These are phyloP conservation scores for Ustilago lituana DNA, from an alignment of 1,284 basidiomycete genomes.

Conservation along the genomic window DNA sequence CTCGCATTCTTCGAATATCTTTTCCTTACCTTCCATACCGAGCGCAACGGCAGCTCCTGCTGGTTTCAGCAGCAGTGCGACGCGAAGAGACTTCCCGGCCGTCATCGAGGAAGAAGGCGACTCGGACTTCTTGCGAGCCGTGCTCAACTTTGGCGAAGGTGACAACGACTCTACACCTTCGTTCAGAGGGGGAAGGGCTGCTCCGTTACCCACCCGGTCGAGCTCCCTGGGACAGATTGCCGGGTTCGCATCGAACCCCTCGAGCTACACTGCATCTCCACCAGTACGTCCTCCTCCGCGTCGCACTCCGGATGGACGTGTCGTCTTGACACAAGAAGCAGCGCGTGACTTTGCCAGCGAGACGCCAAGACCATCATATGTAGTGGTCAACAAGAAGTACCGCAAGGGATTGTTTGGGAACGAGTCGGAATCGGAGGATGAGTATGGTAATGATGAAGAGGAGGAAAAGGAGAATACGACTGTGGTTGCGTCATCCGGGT, in stretches of 20 bases:
- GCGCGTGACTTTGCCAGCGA: constrained; percentile 22
- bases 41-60: constrained; percentile 1
- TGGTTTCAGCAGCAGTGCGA: constrained; percentile 2
- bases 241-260: constrained; percentile 4
- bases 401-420: constrained; percentile 37
- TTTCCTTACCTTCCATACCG: constrained; percentile 5
- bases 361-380: constrained; percentile 9
- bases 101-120: constrained; percentile 46
- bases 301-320: constrained; percentile 23
- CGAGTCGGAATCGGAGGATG: constrained; percentile 51
- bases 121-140: constrained; percentile 53
- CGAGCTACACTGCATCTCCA: background rate
- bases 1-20: constrained; percentile 2
- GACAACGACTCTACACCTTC: constrained; percentile 12
- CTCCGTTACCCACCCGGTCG: constrained; percentile 27
- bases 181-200: constrained; percentile 33
- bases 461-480: constrained; percentile 3
- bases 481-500: background rate
- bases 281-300: constrained; percentile 8
- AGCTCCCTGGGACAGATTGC: constrained; percentile 34
- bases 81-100: constrained; percentile 20
- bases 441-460: constrained; percentile 48
- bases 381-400: constrained; percentile 15
- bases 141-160: constrained; percentile 47
- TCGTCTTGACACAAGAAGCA: constrained; percentile 30